Evolutionary conservation across 225 moss, liverwort and hornwort species (phyloP), one percentile per base, ranked within the genome.

Genomic region (Physcomitrellopsis africana): DNA sequence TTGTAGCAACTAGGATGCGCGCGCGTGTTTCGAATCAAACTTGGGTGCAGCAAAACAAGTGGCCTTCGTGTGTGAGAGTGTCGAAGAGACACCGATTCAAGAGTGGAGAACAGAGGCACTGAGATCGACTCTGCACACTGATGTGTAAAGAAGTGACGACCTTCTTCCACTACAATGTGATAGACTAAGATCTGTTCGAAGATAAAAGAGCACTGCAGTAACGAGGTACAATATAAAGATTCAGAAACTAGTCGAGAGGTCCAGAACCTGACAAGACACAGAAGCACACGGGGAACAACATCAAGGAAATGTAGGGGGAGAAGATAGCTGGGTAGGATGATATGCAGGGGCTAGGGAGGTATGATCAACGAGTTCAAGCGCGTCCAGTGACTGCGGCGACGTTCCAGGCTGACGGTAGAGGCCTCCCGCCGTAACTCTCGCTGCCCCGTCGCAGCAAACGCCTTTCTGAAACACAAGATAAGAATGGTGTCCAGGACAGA

Each of bases 361-460:
- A 19, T 61, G 57, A 53, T 23, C 22, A 29, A 60, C 70, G 56
- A 73, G 54, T 49, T 13, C 61, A 60, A 71, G 64, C 60, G 24
- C 18, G 43, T 65, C 84, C 80, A 77, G 16, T 81, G 70, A 81
- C 74, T 81, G 77, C 84, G 84, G 84, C 84, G 81, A 71, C 42
- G 70, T 81, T 84, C 47, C 57, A 37, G 78, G 78, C 72, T 37
- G 27, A 63, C n/a, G 68, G 32, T 37, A 2, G 60, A 61, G 77
- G 76, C 69, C 64, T 63, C 44, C 47, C 10, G 58, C 83, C 80
- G 84, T 84, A 65, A 84, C 60, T 84, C 73, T 55, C 73, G 84
- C 37, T n/a, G 16, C 70, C 42, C 16, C 53, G 29, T 56, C 32
- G 7, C 32, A 46, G 23, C 65, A 60, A 10, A 53, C 5, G 58